Evolutionary conservation across 306 rosid species (phyloP).

Genomic region (Coriaria nepalensis): DNA sequence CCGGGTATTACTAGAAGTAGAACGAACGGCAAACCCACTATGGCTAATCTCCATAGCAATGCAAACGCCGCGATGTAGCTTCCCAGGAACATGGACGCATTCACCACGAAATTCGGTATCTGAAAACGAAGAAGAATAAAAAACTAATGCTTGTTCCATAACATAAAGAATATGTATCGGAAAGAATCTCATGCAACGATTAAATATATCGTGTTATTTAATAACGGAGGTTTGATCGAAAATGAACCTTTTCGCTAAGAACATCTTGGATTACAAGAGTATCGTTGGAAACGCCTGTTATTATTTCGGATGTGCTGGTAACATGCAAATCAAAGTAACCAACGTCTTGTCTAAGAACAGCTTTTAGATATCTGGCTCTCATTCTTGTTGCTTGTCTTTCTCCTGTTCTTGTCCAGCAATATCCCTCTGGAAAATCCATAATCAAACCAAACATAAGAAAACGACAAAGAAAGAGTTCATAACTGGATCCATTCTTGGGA

Average conservation of each 20-base stretch:
- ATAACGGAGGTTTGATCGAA: neutral
- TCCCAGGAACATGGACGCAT: constrained; percentile 43
- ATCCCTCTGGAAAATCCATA: constrained; percentile 45
- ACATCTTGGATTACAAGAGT: constrained; percentile 73
- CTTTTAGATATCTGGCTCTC: constrained; percentile 74
- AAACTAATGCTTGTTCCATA: neutral
- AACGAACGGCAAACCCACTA: constrained; percentile 70
- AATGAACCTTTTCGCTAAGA: constrained; percentile 72
- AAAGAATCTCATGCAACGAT: neutral
- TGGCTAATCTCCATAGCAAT: constrained; percentile 59
- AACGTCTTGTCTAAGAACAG: constrained; percentile 79
- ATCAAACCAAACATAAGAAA: neutral
- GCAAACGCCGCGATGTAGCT: constrained; percentile 61
- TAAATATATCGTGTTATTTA: neutral
- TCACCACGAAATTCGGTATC: constrained; percentile 79
- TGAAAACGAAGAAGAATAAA: too few relatives aligned
- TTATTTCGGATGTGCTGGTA: constrained; percentile 82
- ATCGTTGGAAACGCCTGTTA: constrained; percentile 73
- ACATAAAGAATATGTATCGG: neutral
- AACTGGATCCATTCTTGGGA: too few relatives aligned
- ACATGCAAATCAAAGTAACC: constrained; percentile 86
- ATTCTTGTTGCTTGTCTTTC: constrained; percentile 84
- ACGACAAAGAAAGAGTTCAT: too few relatives aligned
- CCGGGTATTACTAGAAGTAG: constrained; percentile 69
- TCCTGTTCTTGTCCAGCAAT: constrained; percentile 95